Evolutionary conservation across 768 basidiomycete genomes (phyloP), one percentile per base, ranked within the genome.

Genomic region (Boletus edulis): DNA sequence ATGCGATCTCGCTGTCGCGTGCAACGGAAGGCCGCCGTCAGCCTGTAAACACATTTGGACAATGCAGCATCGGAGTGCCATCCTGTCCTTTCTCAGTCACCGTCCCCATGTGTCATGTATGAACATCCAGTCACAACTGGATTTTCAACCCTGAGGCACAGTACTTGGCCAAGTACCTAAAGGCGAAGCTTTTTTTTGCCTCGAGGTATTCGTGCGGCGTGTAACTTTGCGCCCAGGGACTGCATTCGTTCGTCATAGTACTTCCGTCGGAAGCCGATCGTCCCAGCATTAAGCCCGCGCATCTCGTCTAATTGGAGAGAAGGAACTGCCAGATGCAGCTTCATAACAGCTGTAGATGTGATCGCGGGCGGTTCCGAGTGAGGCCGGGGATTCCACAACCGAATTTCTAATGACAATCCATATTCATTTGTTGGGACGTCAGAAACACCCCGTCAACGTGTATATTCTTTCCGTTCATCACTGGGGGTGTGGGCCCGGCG

Each of bases 131-230:
- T 53, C 53, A 29, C 54, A 55, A 54, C 46, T 31, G 51, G 57
- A 52, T 40, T 50, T 56, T 46, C 69, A 72, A 65, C 69, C 71
- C 69, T 72, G 69, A 62, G 46, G 51, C 60, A 66, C 67, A 72
- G 66, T 62, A 56, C 48, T 35, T 32, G 24, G 49, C 52, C 40
- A 46, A 64, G 60, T 70, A 70, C 70, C 68, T 65, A 67, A 71
- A 55, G 49, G 61, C 42, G 56, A 70, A 65, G 46, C 29, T 29
- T 29, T 31, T 60, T 59, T 52, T 8, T 39, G 56, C 69, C 69
- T 72, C 69, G 69, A 69, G 69, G 69, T 60, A 60, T 67, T 34
- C 51, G 69, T 71, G 71, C 62, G 69, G 67, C 65, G 53, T n/a
- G 54, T 46, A 40, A 56, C 50, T 56, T 69, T 70, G 63, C 68